phyloP scores from a whole-genome alignment of 768 basidiomycete genomes.

The Russula emetica region DNA sequence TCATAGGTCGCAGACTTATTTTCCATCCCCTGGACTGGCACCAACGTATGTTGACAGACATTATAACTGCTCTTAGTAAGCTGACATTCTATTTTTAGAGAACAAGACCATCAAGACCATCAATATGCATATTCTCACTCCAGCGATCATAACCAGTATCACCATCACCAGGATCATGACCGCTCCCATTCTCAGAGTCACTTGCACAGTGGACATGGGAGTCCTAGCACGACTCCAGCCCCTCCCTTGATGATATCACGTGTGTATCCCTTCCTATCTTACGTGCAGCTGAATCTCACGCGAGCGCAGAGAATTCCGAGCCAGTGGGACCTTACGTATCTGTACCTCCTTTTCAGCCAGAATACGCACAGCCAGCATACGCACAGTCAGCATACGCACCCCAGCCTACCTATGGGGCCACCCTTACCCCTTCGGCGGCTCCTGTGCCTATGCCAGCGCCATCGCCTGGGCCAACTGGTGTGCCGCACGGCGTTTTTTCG shows the following conservation, averaged over 20 bases:
- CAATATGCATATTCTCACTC: slow-evolving; percentile 29
- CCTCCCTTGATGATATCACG: slow-evolving; percentile 15
- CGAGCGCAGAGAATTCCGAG: slow-evolving; percentile 14
- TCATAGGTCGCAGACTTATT: background rate
- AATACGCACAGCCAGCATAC: background rate
- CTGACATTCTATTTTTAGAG: slow-evolving; percentile 9
- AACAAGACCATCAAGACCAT: slow-evolving; percentile 18
- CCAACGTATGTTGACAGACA: slow-evolving; percentile 7
- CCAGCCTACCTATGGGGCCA: background rate
- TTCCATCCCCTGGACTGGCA: background rate
- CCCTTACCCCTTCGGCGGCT: background rate
- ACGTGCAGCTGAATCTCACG: background rate
- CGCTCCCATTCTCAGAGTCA: slow-evolving; percentile 15
- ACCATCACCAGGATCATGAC: background rate
- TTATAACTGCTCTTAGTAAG: background rate
- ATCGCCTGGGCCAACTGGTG: background rate
- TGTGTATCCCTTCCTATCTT: background rate
- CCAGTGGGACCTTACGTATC: slow-evolving; percentile 4
- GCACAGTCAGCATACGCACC: background rate
- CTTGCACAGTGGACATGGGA: slow-evolving; percentile 15
- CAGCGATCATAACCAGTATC: background rate
- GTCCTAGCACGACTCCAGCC: background rate
- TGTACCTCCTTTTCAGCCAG: slow-evolving; percentile 1
- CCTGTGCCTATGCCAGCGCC: background rate
- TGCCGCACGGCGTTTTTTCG: background rate